A percentile compares a stretch with the other conserved stretches of the same genome.
phyloP scores from a whole-genome alignment of 495 filamentous ascomycete genomes.

The Tuber aestivum region DNA sequence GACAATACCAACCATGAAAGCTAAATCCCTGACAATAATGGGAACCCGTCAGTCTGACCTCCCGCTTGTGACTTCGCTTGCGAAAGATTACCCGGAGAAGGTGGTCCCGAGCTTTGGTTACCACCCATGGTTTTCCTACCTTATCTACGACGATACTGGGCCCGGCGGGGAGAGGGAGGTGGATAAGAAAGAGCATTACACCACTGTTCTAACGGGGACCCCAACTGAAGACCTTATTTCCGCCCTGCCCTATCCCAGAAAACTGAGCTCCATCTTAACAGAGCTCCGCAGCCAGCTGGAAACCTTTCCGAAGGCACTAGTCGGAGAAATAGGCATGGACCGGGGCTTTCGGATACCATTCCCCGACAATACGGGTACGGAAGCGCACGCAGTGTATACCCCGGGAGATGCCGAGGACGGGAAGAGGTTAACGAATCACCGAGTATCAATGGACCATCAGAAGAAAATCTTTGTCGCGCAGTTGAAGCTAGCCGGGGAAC shows the following conservation, averaged over 20 bases:
- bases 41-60: constrained; percentile 83
- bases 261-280: constrained; percentile 59
- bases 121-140: constrained; percentile 98
- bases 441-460: constrained; percentile 75
- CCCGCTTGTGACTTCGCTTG: constrained; percentile 66
- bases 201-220: constrained; percentile 56
- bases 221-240: constrained; percentile 61
- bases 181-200: constrained; percentile 67
- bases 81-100: constrained; percentile 47
- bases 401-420: constrained; percentile 60
- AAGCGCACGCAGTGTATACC: constrained; percentile 19
- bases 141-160: constrained; percentile 61
- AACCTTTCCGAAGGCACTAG: constrained; percentile 60
- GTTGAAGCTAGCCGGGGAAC: constrained; percentile 74
- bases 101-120: constrained; percentile 88
- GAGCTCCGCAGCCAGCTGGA: constrained; percentile 61
- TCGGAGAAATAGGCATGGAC: constrained; percentile 89
- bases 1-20: constrained; percentile 68
- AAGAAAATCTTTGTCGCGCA: constrained; percentile 68
- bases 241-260: constrained; percentile 63
- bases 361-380: constrained; percentile 12
- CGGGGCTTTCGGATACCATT: constrained; percentile 73
- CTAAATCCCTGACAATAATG: constrained; percentile 76
- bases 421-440: constrained; percentile 62
- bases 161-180: constrained; percentile 25